Evolutionary conservation across 2,329 filamentous ascomycete genomes (phyloP), one percentile per base, ranked within the genome.

Genomic region (Ascochyta rabiei): DNA sequence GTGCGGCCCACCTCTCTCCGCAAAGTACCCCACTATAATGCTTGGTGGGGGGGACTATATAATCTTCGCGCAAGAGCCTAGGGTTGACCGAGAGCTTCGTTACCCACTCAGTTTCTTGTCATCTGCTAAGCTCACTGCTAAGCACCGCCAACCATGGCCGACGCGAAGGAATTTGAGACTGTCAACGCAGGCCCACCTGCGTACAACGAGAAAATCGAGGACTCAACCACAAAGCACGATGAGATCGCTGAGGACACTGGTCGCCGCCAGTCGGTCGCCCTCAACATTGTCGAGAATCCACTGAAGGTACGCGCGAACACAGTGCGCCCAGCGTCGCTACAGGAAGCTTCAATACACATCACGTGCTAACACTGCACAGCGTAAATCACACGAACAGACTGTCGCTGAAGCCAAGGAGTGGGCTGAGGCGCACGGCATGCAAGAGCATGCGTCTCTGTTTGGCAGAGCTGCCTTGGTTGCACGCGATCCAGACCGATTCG

Each of bases 381-480:
- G 83, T 33, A 77, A 86, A 44, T 76, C 83, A 7, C 78, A 70
- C 57, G 78, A 74, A 40, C 71, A 76, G 60, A 79, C 87, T 7
- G 73, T 86, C 49, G 68, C 70, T 33, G 77, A 86, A 46, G 86
- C 86, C 28, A 80, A 85, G 46, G 77, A 78, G n/a, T 90, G 89
- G 65, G 87, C 86, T 34, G 76, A 78, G 13, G 75, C 81, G 37
- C 83, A 88, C 61, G 80, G 80, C 21, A 79, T 92, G 23, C 73
- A 77, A 2, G 83, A 88, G 48, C 81, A 88, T 60, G 75, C 85
- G 3, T 75, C 78, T 3, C 68, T 88, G 15, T 80, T 92, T 46
- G 80, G 83, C 46, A 88, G 87, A 64, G 90, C 89, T 30, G 90
- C 89, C 3, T 79, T 93, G 10, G 83, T 92, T 16, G 90, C 90